Conservation (phyloP, 176 grass and related monocot genomes). For the Triticum timopheevii region DNA sequence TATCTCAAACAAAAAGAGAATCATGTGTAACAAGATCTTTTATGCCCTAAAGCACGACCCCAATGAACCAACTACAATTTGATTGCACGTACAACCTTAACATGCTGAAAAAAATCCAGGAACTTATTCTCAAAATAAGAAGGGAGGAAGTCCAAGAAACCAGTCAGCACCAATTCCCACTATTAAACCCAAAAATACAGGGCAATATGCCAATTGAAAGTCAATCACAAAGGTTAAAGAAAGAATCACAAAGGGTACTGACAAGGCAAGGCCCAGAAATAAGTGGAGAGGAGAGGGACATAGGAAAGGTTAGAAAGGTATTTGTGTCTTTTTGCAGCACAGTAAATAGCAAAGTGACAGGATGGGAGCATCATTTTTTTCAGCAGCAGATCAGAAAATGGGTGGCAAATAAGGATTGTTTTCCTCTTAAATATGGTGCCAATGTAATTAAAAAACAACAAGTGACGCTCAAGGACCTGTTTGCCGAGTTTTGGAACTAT, state of each 20-base stretch:
- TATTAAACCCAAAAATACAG: not conserved
- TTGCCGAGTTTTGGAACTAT: not conserved
- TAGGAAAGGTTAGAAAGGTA: not conserved
- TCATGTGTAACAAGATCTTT: not conserved
- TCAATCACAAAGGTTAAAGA: not conserved
- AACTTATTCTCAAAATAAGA: not conserved
- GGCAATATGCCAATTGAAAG: not conserved
- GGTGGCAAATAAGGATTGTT: not conserved
- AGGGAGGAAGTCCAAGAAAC: not conserved
- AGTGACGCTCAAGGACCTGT: not conserved
- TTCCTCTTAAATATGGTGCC: not conserved
- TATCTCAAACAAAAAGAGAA: not conserved
- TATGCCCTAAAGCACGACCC: not conserved
- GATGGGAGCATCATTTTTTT: not conserved
- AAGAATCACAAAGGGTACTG: not conserved
- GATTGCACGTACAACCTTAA: not conserved
- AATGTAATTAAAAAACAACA: not conserved
- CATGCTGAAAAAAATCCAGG: not conserved
- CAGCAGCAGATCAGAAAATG: not conserved
- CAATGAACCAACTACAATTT: not conserved
- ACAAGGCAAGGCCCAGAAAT: too few species aligned
- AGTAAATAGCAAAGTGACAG: slow-evolving; percentile 4
- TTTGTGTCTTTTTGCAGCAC: not conserved
- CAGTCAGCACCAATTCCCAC: not conserved
- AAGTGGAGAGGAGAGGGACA: not conserved